phyloP scores from a whole-genome alignment of 1,139 yeast species.

The Candida pseudoviswanathii region DNA sequence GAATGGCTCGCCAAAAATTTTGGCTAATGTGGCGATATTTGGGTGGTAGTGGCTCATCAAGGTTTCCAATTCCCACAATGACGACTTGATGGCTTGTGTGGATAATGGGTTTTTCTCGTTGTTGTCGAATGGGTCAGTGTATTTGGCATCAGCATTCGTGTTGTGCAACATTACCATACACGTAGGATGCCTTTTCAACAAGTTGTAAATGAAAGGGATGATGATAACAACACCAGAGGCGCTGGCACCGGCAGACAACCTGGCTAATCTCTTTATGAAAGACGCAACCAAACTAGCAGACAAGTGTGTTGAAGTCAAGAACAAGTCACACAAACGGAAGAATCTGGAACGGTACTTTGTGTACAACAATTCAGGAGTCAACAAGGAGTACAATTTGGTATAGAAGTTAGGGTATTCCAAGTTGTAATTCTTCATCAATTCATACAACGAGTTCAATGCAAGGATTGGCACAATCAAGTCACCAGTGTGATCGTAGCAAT shows the following conservation, averaged over 20 bases:
- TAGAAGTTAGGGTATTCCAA: conserved; percentile 93
- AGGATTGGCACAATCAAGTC: conserved; percentile 75
- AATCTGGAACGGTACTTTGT: conserved; percentile 85
- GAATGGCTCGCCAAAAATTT: conserved; percentile 86
- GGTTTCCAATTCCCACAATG: conserved; percentile 89
- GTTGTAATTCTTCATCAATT: conserved; percentile 77
- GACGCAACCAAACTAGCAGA: conserved; percentile 86
- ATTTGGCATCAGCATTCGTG: conserved; percentile 23
- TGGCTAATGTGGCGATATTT: conserved; percentile 89
- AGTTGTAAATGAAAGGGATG: conserved; percentile 88
- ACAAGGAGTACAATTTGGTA: conserved; percentile 74
- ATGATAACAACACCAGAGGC: conserved; percentile 88
- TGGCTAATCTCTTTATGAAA: conserved; percentile 79
- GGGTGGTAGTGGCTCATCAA: conserved; percentile 92
- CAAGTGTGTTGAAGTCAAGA: conserved; percentile 84
- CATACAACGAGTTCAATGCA: conserved; percentile 86
- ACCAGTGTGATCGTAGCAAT: conserved; percentile 65
- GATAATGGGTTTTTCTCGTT: conserved; percentile 70
- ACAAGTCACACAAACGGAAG: conserved; percentile 82
- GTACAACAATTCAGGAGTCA: conserved; percentile 74
- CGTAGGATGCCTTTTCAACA: conserved; percentile 86
- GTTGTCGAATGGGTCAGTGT: conserved; percentile 68
- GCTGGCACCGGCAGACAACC: conserved; percentile 76
- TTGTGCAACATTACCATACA: conserved; percentile 89
- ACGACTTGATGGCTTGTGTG: conserved; percentile 80